Conservation (phyloP, 139 green algal genomes). For the Diplosphaera chodatii region DNA sequence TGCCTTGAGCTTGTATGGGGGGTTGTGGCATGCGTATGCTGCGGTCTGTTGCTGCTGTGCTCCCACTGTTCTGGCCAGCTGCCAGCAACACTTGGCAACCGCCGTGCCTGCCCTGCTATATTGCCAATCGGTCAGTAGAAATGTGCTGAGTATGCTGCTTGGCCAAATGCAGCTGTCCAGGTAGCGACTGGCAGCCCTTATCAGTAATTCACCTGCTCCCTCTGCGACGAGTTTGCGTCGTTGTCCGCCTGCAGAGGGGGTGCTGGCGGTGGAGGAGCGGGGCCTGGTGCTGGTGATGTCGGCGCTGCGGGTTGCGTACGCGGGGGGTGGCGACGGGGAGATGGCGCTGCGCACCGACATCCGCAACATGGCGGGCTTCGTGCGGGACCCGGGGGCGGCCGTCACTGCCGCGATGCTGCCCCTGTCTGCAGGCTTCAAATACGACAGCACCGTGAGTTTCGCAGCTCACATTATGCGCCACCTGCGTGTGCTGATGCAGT, state of each 20-base stretch:
- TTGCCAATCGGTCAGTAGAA: too few species aligned
- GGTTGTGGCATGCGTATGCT: not conserved
- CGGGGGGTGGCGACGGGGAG: constrained; percentile 56
- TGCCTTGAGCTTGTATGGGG: too few species aligned
- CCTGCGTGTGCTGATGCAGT: too few species aligned
- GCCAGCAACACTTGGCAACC: too few species aligned
- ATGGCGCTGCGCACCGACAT: constrained; percentile 53
- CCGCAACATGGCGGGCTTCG: constrained; percentile 61
- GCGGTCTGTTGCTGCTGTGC: not conserved
- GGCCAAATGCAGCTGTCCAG: too few species aligned
- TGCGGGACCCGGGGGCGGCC: constrained; percentile 44
- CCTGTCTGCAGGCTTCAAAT: constrained; percentile 13
- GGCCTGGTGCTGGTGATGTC: constrained; percentile 46
- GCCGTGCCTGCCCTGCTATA: too few species aligned
- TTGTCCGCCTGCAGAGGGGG: too few species aligned
- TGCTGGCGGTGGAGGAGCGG: constrained; percentile 43
- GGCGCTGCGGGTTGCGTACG: constrained; percentile 53
- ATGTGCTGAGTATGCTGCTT: too few species aligned
- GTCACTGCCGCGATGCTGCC: constrained; percentile 70
- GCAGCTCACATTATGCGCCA: too few species aligned
- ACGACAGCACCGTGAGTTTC: constrained; percentile 20
- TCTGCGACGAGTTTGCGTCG: too few species aligned
- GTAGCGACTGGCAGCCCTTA: too few species aligned
- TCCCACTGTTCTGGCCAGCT: not conserved
- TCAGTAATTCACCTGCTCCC: too few species aligned